These are phyloP conservation scores for Didymella sp. DNA, from an alignment of 2,329 filamentous ascomycete species.

Conservation along the genomic window DNA sequence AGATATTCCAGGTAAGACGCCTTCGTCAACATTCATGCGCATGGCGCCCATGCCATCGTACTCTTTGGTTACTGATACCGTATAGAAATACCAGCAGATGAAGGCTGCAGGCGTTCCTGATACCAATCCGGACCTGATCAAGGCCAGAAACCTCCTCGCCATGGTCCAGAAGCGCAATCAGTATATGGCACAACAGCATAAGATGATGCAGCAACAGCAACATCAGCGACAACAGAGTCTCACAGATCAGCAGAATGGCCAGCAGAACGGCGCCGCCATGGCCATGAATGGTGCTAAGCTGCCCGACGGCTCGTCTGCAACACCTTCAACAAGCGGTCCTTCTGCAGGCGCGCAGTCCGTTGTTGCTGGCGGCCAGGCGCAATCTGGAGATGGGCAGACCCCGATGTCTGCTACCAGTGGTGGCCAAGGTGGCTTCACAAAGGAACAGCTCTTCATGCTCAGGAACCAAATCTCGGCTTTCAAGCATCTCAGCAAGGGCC, in stretches of 20 bases:
- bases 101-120: constrained; percentile 81
- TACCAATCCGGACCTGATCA: constrained; percentile 86
- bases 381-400: constrained; percentile 51
- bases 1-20: constrained; percentile 69
- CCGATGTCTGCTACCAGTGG: constrained; percentile 39
- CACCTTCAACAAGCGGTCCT: constrained; percentile 32
- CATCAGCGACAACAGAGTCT: constrained; percentile 62
- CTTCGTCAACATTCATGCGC: constrained; percentile 8
- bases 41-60: constrained; percentile 1
- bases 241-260: constrained; percentile 54
- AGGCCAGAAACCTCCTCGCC: constrained; percentile 76
- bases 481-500: constrained; percentile 86
- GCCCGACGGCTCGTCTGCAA: constrained; percentile 33
- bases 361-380: constrained; percentile 34
- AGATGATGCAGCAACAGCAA: constrained; percentile 60
- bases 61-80: constrained; percentile 46
- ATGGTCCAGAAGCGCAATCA: constrained; percentile 70
- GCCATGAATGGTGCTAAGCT: constrained; percentile 58
- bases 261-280: constrained; percentile 57
- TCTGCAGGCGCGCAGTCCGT: constrained; percentile 34
- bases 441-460: constrained; percentile 79
- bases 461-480: constrained; percentile 90
- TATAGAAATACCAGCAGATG: constrained; percentile 87
- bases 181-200: constrained; percentile 49
- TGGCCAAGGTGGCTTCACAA: constrained; percentile 42